A percentile compares a stretch with the other conserved stretches of the same genome.
Conservation (phyloP, 495 filamentous ascomycete genomes). For the Choiromyces venosus region DNA sequence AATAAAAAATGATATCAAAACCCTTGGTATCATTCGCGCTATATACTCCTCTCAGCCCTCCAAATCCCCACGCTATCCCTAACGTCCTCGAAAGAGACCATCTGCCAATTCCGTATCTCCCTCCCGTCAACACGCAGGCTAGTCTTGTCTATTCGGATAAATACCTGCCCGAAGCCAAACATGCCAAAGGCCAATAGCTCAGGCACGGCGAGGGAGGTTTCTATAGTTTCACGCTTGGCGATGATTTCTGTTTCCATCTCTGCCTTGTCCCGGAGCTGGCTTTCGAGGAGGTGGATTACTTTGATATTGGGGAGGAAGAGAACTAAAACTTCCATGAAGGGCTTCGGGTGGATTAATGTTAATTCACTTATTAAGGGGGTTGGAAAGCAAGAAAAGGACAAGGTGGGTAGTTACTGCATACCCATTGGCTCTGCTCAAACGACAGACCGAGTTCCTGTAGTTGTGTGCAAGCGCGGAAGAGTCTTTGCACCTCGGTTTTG, state of each 20-base stretch:
- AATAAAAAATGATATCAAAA: not conserved
- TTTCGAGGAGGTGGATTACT: conserved; percentile 17
- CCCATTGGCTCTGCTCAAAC: conserved; percentile 28
- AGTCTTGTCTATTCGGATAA: conserved; percentile 8
- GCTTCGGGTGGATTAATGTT: not conserved
- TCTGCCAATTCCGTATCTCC: conserved; percentile 5
- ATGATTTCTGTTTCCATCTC: conserved; percentile 12
- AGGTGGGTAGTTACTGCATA: conserved; percentile 1
- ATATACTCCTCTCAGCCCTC: conserved; percentile 18
- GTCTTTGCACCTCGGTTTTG: conserved; percentile 10
- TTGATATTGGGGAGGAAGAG: conserved; percentile 22
- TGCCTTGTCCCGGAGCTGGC: not conserved
- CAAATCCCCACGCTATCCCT: conserved; percentile 27
- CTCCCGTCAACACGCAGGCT: not conserved
- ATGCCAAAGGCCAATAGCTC: conserved; percentile 12
- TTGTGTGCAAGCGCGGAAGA: conserved; percentile 20
- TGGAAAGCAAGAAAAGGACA: not conserved
- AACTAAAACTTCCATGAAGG: conserved; percentile 23
- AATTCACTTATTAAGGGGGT: not conserved
- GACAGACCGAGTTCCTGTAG: conserved; percentile 25
- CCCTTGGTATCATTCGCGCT: too few relatives aligned
- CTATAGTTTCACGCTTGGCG: not conserved
- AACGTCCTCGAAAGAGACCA: conserved; percentile 11
- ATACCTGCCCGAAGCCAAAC: conserved; percentile 13
- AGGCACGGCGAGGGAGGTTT: conserved; percentile 8